Conservation (phyloP, 139 green algal species). For the Chlorella sp. region DNA sequence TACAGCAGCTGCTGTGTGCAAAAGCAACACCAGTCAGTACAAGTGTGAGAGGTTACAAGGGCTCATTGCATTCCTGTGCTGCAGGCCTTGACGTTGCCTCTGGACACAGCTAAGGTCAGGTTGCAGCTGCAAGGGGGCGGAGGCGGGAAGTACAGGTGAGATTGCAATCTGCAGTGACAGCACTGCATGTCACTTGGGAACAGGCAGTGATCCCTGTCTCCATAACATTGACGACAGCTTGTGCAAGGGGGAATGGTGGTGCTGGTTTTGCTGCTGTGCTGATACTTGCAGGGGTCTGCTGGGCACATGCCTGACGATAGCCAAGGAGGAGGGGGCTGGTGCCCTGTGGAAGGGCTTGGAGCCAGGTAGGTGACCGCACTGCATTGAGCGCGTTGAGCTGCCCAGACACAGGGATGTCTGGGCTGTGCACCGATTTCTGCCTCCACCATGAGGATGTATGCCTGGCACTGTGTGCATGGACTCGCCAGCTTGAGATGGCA, state of each 20-base stretch:
- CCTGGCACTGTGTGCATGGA: too few species aligned
- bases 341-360: slow-evolving; percentile 94
- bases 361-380: slow-evolving; percentile 52
- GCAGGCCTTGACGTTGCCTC: slow-evolving; percentile 68
- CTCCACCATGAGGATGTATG: too few species aligned
- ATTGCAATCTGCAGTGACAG: too few species aligned
- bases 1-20: slow-evolving; percentile 7
- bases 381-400: background rate
- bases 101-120: slow-evolving; percentile 96
- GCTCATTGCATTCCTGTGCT: too few species aligned
- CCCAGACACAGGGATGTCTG: too few species aligned
- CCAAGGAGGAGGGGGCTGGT: slow-evolving; percentile 78
- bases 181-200: too few species aligned
- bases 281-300: slow-evolving; percentile 73
- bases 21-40: background rate
- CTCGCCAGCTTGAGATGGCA: too few species aligned
- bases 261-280: too few species aligned
- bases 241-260: too few species aligned
- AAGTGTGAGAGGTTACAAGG: background rate
- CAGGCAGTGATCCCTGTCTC: too few species aligned
- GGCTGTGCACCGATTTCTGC: too few species aligned
- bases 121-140: slow-evolving; percentile 86
- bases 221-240: too few species aligned
- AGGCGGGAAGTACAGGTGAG: slow-evolving; percentile 53
- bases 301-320: slow-evolving; percentile 85